Conservation (phyloP, 2,329 filamentous ascomycete genomes). For the Claviceps fusiformis region DNA sequence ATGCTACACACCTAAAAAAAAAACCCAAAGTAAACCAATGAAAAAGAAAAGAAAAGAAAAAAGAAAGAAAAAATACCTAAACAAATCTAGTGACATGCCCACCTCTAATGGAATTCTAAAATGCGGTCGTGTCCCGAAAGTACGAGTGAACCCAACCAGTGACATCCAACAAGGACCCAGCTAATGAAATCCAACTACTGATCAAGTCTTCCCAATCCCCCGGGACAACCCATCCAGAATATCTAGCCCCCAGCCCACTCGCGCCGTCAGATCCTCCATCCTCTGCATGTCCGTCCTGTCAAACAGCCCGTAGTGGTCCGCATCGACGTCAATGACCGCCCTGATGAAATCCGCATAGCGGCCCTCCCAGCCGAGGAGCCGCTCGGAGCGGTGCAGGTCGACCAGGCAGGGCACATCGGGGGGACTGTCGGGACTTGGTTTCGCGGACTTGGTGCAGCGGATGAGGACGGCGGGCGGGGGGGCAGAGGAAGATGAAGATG, state of each 20-base stretch:
- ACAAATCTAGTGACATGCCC: too few species aligned
- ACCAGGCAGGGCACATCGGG: slow-evolving; percentile 9
- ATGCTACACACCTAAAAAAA: too few species aligned
- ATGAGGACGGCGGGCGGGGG: slow-evolving; percentile 14
- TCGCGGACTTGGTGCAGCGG: slow-evolving; percentile 7
- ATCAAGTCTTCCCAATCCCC: too few species aligned
- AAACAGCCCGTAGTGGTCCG: slow-evolving; percentile 17
- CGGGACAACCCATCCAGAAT: slow-evolving; percentile 3
- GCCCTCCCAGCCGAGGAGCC: slow-evolving; percentile 16
- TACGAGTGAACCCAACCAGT: too few species aligned
- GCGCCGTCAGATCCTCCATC: slow-evolving; percentile 7
- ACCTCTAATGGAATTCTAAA: too few species aligned
- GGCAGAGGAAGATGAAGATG: too few species aligned
- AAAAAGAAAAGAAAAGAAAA: too few species aligned
- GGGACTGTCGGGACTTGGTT: slow-evolving; percentile 3
- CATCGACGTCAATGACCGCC: slow-evolving; percentile 15
- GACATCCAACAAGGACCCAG: too few species aligned
- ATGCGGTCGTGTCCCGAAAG: too few species aligned
- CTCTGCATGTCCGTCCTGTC: slow-evolving; percentile 5
- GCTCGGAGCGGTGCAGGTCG: slow-evolving; percentile 14
- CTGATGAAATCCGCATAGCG: slow-evolving; percentile 15
- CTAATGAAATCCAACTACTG: too few species aligned
- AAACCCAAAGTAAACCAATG: too few species aligned
- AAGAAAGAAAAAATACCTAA: too few species aligned
- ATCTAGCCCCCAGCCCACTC: slow-evolving; percentile 6